phyloP scores from a whole-genome alignment of 306 rosid species.

The Vigna reflexopilosa region DNA sequence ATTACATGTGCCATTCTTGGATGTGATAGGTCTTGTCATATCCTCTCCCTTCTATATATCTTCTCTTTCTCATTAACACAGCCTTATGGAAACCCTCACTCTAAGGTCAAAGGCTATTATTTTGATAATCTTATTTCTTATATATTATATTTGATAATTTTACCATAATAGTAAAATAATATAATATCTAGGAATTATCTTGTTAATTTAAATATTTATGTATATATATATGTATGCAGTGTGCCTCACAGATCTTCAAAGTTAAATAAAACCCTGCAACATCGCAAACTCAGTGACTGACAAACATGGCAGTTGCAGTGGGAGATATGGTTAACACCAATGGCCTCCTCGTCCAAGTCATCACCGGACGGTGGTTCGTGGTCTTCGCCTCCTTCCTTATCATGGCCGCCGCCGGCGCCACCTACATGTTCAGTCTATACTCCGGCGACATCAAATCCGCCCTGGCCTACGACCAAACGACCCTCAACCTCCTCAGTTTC shows the following conservation, averaged over 20 bases:
- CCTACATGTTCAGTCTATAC: slow-evolving; percentile 83
- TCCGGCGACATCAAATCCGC: slow-evolving; percentile 61
- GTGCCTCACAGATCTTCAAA: neutral
- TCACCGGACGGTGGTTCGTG: slow-evolving; percentile 81
- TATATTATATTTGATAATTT: no score
- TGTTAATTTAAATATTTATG: no score
- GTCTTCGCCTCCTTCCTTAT: slow-evolving; percentile 74
- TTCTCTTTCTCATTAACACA: neutral
- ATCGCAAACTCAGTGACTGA: neutral
- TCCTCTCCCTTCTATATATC: neutral
- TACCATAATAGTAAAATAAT: no score
- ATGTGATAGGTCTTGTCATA: neutral
- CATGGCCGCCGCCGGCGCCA: slow-evolving; percentile 83
- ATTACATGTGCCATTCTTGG: neutral
- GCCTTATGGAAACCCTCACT: neutral
- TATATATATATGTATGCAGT: neutral
- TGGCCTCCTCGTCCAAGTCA: slow-evolving; percentile 47
- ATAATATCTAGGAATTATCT: no score
- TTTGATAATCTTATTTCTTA: no score
- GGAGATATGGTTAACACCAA: slow-evolving; percentile 37
- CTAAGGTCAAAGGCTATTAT: no score
- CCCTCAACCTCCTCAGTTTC: slow-evolving; percentile 81
- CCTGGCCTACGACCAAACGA: slow-evolving; percentile 83
- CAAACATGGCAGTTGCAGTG: neutral
- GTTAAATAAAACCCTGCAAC: no score